These are phyloP conservation scores for Thelonectria blattea DNA, from an alignment of 2,329 filamentous ascomycete species.

Conservation along the genomic window DNA sequence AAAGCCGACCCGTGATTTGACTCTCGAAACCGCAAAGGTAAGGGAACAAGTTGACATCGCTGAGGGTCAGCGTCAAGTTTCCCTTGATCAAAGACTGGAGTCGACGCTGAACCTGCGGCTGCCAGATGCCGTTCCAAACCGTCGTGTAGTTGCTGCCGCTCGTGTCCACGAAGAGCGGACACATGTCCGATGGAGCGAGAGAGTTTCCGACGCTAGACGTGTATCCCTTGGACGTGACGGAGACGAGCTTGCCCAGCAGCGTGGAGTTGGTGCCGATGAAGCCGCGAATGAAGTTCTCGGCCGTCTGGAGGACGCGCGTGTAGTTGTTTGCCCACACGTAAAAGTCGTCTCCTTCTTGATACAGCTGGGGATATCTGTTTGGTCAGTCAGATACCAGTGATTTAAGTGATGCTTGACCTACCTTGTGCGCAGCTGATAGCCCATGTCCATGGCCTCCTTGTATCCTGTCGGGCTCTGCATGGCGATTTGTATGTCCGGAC, in stretches of 20 bases:
- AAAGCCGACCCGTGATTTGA: constrained; percentile 67
- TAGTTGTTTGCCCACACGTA: constrained; percentile 71
- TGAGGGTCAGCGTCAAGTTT: constrained; percentile 49
- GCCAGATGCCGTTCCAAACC: constrained; percentile 57
- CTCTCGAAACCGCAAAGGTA: constrained; percentile 76
- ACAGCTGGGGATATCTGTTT: constrained; percentile 54
- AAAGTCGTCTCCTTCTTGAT: constrained; percentile 56
- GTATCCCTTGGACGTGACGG: constrained; percentile 62
- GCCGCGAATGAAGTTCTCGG: constrained; percentile 65
- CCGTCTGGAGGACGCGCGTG: constrained; percentile 66
- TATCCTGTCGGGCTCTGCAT: constrained; percentile 67
- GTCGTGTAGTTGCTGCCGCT: constrained; percentile 51
- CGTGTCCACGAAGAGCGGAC: constrained; percentile 63
- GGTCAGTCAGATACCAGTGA: background rate
- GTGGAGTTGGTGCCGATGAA: constrained; percentile 64
- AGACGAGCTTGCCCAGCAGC: constrained; percentile 60
- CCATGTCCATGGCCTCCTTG: constrained; percentile 65
- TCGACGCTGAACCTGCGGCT: constrained; percentile 47
- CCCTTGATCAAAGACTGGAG: constrained; percentile 52
- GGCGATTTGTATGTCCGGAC: constrained; percentile 61
- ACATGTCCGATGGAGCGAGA: constrained; percentile 67
- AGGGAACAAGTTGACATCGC: constrained; percentile 62
- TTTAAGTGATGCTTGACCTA: background rate
- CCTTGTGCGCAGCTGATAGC: constrained; percentile 56
- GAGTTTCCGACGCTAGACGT: constrained; percentile 63